Base-by-base conservation (phyloP, 1,139 yeast species). In the Diutina sp. region DNA sequence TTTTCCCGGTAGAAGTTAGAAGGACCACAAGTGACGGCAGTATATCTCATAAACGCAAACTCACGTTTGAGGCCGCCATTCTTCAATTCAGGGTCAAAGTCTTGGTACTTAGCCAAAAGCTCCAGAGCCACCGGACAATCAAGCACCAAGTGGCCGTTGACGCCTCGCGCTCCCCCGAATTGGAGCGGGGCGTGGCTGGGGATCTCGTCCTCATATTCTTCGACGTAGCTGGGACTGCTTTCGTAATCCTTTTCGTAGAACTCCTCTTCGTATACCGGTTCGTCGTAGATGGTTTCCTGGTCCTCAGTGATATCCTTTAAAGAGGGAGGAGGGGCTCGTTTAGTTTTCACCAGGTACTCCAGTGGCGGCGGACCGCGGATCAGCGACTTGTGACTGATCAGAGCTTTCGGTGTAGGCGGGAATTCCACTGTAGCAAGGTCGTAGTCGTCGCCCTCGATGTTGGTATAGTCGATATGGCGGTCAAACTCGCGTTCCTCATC, bases 21-120 rank as follows among this genome's bases (percentile, higher is more conserved):
- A 0, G 95, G 93, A 56, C 89, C 90, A 66, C 90, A 84, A 1
- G 95, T 87, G 52, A 86, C 88, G 0, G 91, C 95, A 38, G 89
- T 83, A 69, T 87, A 87, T 61, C 95, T 74, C 53, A 50, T 50
- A 18, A 50, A 50, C 3, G 53, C 53, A 32, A 50, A 50, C 45
- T 50, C 53, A 4, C 53, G 35, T 18, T 30, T 32, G 6, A 50
- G 32, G n/a, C 53, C 53, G 6, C 53, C 53, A 32, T 50, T 32
- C 25, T 30, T 30, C 5, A n/a, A 28, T 32, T 32, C 53, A 3
- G 53, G 53, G 25, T 50, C 18, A n/a, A 14, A 50, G 16, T 50
- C 53, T 16, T 30, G 53, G 12, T 32, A 50, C 12, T 50, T 50
- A 1, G 32, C 44, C 11, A 50, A 32, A 32, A 50, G 53, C 28